Evolutionary conservation across 176 grass and related monocot genomes (phyloP).

Genomic region (Poa annua): DNA sequence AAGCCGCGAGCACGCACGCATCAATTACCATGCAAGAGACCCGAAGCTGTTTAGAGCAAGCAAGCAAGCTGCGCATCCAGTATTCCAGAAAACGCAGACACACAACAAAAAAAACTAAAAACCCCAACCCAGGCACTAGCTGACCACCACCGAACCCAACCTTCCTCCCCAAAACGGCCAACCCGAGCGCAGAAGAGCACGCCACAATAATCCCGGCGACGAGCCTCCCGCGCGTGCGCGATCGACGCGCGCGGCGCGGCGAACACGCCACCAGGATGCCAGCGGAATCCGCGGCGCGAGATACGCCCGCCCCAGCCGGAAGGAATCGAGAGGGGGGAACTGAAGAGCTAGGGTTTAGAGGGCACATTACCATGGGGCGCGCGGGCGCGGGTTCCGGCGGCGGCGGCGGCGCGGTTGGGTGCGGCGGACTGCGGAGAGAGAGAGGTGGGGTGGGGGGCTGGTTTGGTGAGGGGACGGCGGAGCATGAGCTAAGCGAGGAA

Average conservation of each 20-base stretch:
- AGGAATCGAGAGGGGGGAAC: neutral
- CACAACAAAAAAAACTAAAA: neutral
- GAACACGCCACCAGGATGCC: no score
- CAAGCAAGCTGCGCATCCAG: neutral
- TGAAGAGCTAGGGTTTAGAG: neutral
- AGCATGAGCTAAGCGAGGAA: neutral
- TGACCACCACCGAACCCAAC: neutral
- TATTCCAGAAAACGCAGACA: neutral
- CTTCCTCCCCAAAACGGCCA: no score
- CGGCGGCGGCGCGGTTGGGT: neutral
- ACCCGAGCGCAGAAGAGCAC: neutral
- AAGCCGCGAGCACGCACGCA: neutral
- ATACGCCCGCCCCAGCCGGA: neutral
- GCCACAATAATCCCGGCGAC: neutral
- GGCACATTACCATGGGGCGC: constrained; percentile 32
- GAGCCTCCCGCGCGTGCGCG: neutral
- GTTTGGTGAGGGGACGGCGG: neutral
- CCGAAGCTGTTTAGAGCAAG: neutral
- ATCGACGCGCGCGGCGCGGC: no score
- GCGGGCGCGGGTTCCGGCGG: neutral
- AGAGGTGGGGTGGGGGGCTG: neutral
- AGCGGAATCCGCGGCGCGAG: constrained; percentile 10
- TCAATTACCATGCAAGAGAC: neutral
- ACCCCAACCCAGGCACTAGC: neutral
- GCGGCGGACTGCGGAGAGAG: neutral